These are phyloP conservation scores for Chlamydomonas sp. DNA, from an alignment of 139 green algal genomes.

Conservation along the genomic window DNA sequence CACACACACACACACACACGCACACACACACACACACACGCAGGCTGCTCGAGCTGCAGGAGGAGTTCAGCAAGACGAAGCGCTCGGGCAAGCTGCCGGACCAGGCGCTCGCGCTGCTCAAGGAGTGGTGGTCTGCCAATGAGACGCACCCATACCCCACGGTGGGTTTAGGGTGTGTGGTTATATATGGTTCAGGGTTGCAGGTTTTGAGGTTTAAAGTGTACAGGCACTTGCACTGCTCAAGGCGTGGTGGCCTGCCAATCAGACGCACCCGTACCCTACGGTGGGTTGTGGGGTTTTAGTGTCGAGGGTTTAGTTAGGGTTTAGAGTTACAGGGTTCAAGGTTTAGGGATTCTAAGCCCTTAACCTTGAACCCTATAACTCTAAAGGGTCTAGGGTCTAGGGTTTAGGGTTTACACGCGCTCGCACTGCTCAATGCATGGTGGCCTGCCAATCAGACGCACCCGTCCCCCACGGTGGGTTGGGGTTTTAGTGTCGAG, in stretches of 20 bases:
- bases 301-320: too few species aligned
- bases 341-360: too few species aligned
- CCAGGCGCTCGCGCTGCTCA: conserved; percentile 19
- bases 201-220: too few species aligned
- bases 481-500: too few species aligned
- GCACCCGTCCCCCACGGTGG: conserved; percentile 29
- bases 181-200: too few species aligned
- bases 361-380: too few species aligned
- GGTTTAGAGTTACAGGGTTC: too few species aligned
- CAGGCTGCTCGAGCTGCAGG: conserved; percentile 18
- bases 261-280: conserved; percentile 28
- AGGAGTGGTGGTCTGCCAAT: conserved; percentile 28
- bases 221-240: too few species aligned
- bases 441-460: conserved; percentile 27
- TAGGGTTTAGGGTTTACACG: too few species aligned
- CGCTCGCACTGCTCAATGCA: conserved; percentile 15
- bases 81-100: conserved; percentile 32
- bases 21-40: conserved; percentile 10
- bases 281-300: too few species aligned
- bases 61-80: conserved; percentile 25
- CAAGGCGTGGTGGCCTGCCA: conserved; percentile 26
- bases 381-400: too few species aligned
- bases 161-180: conserved; percentile 14
- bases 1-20: too few species aligned
- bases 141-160: conserved; percentile 25